Percentiles rank a stretch among this genome's conserved stretches.
These are phyloP conservation scores for Kokia cookei DNA, from an alignment of 441 rosid species.

Conservation along the genomic window DNA sequence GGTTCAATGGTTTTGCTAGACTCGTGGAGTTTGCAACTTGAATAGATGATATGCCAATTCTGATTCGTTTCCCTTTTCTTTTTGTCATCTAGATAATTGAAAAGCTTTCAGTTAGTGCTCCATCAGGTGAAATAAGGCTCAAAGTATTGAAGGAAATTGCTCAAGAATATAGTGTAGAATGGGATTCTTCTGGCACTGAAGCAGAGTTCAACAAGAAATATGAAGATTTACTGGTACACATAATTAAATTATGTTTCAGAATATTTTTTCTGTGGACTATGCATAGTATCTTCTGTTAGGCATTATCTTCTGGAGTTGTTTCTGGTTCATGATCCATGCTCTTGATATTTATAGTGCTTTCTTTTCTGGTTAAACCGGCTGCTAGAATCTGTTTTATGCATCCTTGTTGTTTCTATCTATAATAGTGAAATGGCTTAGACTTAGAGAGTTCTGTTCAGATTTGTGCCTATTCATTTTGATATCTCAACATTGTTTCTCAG, in stretches of 20 bases:
- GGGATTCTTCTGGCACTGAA: conserved; percentile 84
- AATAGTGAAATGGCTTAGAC: not conserved
- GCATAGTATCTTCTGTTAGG: not conserved
- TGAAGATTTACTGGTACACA: conserved; percentile 82
- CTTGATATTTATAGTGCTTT: not conserved
- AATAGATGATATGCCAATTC: not conserved
- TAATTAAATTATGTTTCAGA: not conserved
- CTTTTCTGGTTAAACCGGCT: not conserved
- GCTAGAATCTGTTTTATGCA: not conserved
- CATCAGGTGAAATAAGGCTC: conserved; percentile 67
- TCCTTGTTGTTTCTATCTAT: not conserved
- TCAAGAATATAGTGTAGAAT: conserved; percentile 52
- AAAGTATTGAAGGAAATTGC: conserved; percentile 81
- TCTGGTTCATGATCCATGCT: not conserved
- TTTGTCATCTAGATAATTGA: conserved; percentile 60
- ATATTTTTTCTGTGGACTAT: not conserved
- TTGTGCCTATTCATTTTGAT: not conserved
- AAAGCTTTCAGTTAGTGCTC: conserved; percentile 73
- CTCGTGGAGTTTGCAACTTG: not conserved
- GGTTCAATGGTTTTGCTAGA: conserved; percentile 2
- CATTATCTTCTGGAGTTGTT: not conserved
- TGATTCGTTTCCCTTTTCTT: not conserved
- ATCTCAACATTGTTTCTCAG: not conserved
- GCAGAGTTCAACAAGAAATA: conserved; percentile 77
- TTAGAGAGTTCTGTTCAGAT: not conserved